Evolutionary conservation across 2,329 filamentous ascomycete genomes (phyloP).

Genomic region (Colletotrichum sp.): DNA sequence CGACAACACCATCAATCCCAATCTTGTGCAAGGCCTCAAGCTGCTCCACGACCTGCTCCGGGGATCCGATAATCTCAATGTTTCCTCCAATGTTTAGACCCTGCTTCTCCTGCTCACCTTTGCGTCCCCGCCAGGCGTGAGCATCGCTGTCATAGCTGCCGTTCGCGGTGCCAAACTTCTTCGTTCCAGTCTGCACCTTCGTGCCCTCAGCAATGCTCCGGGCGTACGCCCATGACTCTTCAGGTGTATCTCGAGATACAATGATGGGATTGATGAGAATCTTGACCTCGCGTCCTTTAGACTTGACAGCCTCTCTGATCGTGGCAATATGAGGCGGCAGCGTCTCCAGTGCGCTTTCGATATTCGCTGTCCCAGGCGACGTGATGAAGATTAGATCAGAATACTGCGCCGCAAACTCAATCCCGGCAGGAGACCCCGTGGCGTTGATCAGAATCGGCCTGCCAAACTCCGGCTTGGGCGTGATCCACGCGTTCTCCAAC

Average conservation of each 20-base stretch:
- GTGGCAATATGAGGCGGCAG: background rate
- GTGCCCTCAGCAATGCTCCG: background rate
- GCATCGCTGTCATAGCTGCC: background rate
- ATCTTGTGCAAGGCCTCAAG: background rate
- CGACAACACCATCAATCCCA: background rate
- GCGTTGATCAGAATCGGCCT: background rate
- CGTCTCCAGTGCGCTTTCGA: background rate
- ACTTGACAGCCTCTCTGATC: background rate
- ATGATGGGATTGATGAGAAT: conserved; percentile 6
- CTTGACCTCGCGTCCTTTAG: background rate
- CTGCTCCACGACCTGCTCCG: background rate
- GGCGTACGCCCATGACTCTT: background rate
- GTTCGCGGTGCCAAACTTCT: background rate
- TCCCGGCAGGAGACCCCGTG: background rate
- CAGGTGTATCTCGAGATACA: background rate
- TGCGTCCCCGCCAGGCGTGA: background rate
- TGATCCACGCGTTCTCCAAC: background rate
- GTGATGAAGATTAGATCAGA: background rate
- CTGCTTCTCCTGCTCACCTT: background rate
- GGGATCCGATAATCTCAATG: background rate
- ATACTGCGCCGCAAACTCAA: background rate
- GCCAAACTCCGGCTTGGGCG: background rate
- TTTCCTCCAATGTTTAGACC: background rate
- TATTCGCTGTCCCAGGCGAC: background rate
- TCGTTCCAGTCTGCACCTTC: background rate